Evolutionary conservation across 2,329 filamentous ascomycete species (phyloP).

Genomic region (Didymella lethalis): DNA sequence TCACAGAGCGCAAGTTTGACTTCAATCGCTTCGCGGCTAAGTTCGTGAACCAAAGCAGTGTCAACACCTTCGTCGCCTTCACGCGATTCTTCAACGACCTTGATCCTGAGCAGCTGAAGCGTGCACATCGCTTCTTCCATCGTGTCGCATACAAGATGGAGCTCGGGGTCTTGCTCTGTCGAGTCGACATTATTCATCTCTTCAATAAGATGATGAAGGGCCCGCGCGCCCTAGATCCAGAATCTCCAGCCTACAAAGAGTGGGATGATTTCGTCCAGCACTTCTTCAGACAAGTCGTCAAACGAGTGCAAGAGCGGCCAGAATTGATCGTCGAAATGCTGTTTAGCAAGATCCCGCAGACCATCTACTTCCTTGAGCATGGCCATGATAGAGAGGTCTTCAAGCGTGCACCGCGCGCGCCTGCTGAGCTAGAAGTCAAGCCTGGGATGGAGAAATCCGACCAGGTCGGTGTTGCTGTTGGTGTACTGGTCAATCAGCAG

Average conservation of each 20-base stretch:
- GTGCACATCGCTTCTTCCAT: constrained; percentile 93
- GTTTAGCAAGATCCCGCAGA: constrained; percentile 88
- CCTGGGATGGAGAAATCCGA: constrained; percentile 69
- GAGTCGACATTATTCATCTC: constrained; percentile 87
- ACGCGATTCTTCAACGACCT: constrained; percentile 83
- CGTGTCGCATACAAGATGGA: constrained; percentile 95
- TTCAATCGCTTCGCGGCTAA: constrained; percentile 82
- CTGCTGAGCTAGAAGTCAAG: constrained; percentile 84
- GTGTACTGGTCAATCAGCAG: constrained; percentile 80
- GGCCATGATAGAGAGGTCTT: constrained; percentile 83
- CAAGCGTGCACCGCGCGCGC: constrained; percentile 70
- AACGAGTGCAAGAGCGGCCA: constrained; percentile 84
- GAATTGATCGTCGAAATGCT: constrained; percentile 89
- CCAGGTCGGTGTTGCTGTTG: constrained; percentile 81
- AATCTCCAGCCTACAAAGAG: constrained; percentile 75
- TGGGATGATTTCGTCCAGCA: constrained; percentile 92
- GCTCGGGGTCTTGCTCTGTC: constrained; percentile 84
- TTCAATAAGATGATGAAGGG: constrained; percentile 94
- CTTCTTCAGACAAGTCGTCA: constrained; percentile 79
- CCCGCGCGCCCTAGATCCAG: constrained; percentile 74
- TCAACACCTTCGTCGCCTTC: constrained; percentile 88
- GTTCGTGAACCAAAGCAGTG: constrained; percentile 82
- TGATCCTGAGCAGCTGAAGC: constrained; percentile 80
- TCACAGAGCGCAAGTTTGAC: constrained; percentile 90
- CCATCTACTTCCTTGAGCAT: constrained; percentile 86